Evolutionary conservation across 257 asterid species (phyloP).

Genomic region (Leptodermis oblonga): DNA sequence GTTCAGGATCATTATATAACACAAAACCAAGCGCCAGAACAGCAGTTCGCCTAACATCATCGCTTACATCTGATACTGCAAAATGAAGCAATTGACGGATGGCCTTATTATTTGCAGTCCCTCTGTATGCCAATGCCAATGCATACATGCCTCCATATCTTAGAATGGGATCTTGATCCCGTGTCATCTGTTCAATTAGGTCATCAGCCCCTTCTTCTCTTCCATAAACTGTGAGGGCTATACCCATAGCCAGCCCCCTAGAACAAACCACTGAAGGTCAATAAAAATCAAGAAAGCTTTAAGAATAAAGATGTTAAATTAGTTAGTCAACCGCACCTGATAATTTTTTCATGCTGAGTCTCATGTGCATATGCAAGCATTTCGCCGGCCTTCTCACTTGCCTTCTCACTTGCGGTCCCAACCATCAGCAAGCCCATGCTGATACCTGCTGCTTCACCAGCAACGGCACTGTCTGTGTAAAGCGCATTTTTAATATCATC

Average conservation of each 20-base stretch:
- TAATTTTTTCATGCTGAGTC: constrained; percentile 95
- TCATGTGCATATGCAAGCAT: constrained; percentile 99
- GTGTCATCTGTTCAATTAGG: constrained; percentile 92
- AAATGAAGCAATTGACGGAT: constrained; percentile 92
- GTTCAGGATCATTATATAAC: constrained; percentile 85
- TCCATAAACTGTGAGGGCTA: constrained; percentile 97
- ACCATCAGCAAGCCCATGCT: constrained; percentile 97
- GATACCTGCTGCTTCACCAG: constrained; percentile 99
- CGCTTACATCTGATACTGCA: constrained; percentile 97
- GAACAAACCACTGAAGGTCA: not conserved
- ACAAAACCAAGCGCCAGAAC: constrained; percentile 98
- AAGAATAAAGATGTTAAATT: not conserved
- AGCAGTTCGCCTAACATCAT: constrained; percentile 95
- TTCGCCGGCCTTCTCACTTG: constrained; percentile 88
- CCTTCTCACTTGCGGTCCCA: constrained; percentile 96
- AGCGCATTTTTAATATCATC: constrained; percentile 81
- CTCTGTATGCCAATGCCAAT: constrained; percentile 92
- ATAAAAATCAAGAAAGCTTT: not conserved
- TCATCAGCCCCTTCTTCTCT: constrained; percentile 97
- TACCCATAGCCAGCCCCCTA: constrained; percentile 95
- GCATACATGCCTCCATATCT: constrained; percentile 99
- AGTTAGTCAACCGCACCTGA: constrained; percentile 48
- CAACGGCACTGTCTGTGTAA: constrained; percentile 96
- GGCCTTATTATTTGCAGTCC: constrained; percentile 94
- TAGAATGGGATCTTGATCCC: constrained; percentile 95